These are phyloP conservation scores for Coemansia sp. DNA, from an alignment of 192 early-diverging fungal species.

Conservation along the genomic window DNA sequence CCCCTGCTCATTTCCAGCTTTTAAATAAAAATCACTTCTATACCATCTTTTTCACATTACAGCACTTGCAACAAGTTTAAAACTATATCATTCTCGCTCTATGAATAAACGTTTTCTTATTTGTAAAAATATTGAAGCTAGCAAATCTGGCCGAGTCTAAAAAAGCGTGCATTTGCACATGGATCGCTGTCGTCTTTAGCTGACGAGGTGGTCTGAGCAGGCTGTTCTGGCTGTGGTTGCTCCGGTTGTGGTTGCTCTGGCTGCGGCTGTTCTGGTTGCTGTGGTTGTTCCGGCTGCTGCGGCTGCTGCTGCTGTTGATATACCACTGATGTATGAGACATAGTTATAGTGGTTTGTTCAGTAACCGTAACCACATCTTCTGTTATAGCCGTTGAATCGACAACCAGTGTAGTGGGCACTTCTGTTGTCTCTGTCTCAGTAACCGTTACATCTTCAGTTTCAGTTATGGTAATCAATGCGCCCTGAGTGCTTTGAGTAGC, in stretches of 20 bases:
- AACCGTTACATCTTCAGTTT: neutral
- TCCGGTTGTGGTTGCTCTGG: neutral
- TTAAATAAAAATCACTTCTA: too few relatives aligned
- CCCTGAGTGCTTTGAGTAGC: neutral
- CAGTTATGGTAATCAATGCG: neutral
- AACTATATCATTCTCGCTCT: too few relatives aligned
- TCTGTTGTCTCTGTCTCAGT: neutral
- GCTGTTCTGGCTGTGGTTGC: neutral
- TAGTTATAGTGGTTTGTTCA: too few relatives aligned
- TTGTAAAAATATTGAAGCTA: neutral
- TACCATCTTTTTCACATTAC: too few relatives aligned
- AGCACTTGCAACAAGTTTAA: too few relatives aligned
- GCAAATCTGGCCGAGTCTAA: constrained; percentile 1
- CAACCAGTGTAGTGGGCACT: too few relatives aligned
- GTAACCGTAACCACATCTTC: too few relatives aligned
- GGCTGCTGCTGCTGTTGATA: too few relatives aligned
- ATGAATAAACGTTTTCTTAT: neutral
- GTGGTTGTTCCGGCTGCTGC: neutral
- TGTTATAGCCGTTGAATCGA: too few relatives aligned
- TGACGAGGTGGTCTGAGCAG: neutral
- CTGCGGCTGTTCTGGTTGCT: neutral
- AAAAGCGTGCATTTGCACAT: constrained; percentile 5
- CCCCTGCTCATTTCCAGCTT: too few relatives aligned
- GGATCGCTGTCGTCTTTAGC: neutral
- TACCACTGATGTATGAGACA: too few relatives aligned